Evolutionary conservation across 2,329 filamentous ascomycete species (phyloP), one percentile per base, ranked within the genome.

Genomic region (Trichoderma brevicompactum): DNA sequence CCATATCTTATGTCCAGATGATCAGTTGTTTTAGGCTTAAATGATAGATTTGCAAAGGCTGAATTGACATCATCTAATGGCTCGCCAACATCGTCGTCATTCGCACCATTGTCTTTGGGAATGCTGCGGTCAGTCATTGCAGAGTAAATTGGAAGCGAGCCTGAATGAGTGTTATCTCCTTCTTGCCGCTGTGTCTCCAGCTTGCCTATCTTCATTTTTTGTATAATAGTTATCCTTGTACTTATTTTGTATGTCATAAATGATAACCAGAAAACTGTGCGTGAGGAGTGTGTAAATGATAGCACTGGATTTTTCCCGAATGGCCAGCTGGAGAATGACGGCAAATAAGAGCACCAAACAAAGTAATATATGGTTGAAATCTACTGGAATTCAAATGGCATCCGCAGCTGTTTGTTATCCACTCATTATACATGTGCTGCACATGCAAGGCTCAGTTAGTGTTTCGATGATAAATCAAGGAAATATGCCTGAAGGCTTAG

Each of bases 171-270:
- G 17, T 44, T 7, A 13, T 54, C 36, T 10, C 32, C 49, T 38
- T n/a, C 38, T 38, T 7, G 38, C 3, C 40, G 12, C 23, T 53
- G 48, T 7, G 48, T 50, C 48, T 62, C 36, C 32, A n/a, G 8
- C 49, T 17, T 17, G 40, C 28, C 40, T 6, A 13, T 23, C 13
- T 63, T 46, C 60, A 63, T 63, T 2, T 46, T 63, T 23, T 28
- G 5, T 40, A 4, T 40, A 6, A 9, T 19, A 23, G n/a, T 9
- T 15, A 40, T n/a, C 4, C n/a, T 32, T 23, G 7, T 17, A 17
- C 9, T n/a, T 44, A 43, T 9, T 7, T 40, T 40, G n/a, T 10
- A 36, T 28, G 15, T 12, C 9, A 5, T 56, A 23, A 56, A 43
- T 10, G 28, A 28, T 32, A n/a, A 28, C 17, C 3, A 38, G 44